Percentiles rank a stretch among this genome's conserved stretches.
Conservation (phyloP, 495 filamentous ascomycete species). For the Gamarada debralockiae region DNA sequence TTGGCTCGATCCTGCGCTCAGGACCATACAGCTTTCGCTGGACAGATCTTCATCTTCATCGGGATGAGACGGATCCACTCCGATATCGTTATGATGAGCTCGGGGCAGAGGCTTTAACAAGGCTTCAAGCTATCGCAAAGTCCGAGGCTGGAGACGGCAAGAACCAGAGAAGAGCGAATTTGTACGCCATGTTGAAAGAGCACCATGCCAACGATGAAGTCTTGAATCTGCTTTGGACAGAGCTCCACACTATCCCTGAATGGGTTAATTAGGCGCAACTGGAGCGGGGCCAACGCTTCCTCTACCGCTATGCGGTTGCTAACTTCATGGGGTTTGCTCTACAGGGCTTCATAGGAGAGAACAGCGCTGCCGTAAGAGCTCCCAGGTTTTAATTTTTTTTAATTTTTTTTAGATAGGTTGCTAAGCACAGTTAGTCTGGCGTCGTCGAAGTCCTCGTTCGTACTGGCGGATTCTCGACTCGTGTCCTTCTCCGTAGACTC, state of each 20-base stretch:
- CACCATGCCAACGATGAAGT: constrained; percentile 52
- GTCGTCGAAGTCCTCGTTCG: constrained; percentile 70
- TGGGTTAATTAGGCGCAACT: no score
- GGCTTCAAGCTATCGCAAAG: constrained; percentile 18
- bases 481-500: constrained; percentile 61
- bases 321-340: no score
- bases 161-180: constrained; percentile 36
- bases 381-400: no score
- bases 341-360: no score
- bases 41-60: constrained; percentile 59
- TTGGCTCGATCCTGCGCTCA: no score
- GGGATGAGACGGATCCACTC: constrained; percentile 49
- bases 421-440: constrained; percentile 54
- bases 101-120: constrained; percentile 28
- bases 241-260: no score
- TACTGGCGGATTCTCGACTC: constrained; percentile 73
- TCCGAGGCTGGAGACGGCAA: not conserved
- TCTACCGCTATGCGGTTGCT: no score
- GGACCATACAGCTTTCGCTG: constrained; percentile 66
- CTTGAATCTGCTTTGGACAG: no score
- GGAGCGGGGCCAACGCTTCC: no score
- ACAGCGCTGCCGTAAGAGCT: no score
- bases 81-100: constrained; percentile 62
- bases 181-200: constrained; percentile 55
- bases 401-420: no score